Evolutionary conservation across 192 early-diverging fungal species (phyloP), one percentile per base, ranked within the genome.

Genomic region (Coemansia asiatica): DNA sequence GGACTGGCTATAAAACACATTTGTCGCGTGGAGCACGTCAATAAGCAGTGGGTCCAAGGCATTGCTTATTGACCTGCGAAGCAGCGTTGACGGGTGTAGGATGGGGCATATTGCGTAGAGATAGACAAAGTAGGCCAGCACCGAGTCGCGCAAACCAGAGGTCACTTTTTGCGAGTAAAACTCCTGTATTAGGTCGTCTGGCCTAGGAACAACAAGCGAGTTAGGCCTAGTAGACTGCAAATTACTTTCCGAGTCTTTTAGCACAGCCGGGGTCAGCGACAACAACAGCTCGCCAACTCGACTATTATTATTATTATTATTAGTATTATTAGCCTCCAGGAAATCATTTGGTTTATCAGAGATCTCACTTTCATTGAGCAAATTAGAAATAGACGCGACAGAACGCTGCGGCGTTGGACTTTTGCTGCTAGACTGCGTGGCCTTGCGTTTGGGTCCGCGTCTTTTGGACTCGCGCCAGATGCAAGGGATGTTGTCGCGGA

Each of bases 11-110:
- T 61, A 58, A 27, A 68, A 57, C 29, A 29, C 57, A 6, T 66
- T 51, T 1, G 75, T 64, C 44, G 75, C 75, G 6, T 66, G 61
- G 31, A 77, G 53, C 1, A 69, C 48, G 36, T 68, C 75, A 53
- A 54, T 27, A 13, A 77, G 66, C 10, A 77, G 27, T 0, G 66
- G 48, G 18, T 67, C 66, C 22, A 77, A 51, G 0, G 54, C 64
- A 1, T 63, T 66, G 0, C 38, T 28, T 1, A 77, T 55, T 12
- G 60, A 64, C n/a, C 68, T 71, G 46, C 66, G 69, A 21, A 77
- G 57, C 38, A 77, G 59, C 44, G 70, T 71, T 3, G 75, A 64
- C 38, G 75, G 75, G 25, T 77, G 75, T 22, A 77, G 62, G 35
- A 71, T 63, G 22, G 75, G 69, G 21, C 66, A 77, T 29, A 49